Evolutionary conservation across 108 stramenopile genomes (phyloP).

Genomic region (Nitzschia sp.): DNA sequence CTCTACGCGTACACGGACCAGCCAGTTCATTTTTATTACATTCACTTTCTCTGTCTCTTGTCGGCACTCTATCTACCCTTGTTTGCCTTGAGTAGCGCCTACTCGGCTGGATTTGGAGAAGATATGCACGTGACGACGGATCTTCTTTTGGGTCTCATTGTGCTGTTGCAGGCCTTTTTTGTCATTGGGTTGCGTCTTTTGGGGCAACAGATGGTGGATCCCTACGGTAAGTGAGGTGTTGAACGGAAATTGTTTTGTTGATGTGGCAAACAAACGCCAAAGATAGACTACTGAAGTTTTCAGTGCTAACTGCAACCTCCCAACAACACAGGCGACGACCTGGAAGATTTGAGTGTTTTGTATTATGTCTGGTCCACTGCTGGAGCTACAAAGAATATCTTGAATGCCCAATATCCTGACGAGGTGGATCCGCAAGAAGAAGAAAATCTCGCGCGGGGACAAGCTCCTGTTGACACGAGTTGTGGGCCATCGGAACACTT

Average conservation of each 20-base stretch:
- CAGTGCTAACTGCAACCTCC: constrained; percentile 29
- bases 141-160: constrained; percentile 21
- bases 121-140: constrained; percentile 9
- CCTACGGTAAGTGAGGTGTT: constrained; percentile 37
- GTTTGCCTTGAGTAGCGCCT: constrained; percentile 28
- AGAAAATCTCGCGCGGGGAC: neutral
- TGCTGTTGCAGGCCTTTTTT: constrained; percentile 33
- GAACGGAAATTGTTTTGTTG: no score
- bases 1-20: constrained; percentile 40
- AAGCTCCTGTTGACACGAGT: neutral
- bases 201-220: constrained; percentile 37
- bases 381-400: neutral
- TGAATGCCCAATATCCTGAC: neutral
- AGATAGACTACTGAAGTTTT: constrained; percentile 17
- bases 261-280: constrained; percentile 31
- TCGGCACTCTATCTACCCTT: constrained; percentile 47
- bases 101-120: constrained; percentile 7
- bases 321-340: constrained; percentile 38
- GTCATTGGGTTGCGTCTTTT: constrained; percentile 36
- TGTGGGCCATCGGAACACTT: neutral
- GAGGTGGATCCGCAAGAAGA: neutral
- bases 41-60: constrained; percentile 47
- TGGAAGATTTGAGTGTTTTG: constrained; percentile 49
- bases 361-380: constrained; percentile 21
- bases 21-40: constrained; percentile 50